A percentile compares a stretch with the other conserved stretches of the same genome.
These are phyloP conservation scores for Plasmodium billcollinsi DNA, from an alignment of 169 alveolate species.

Conservation along the genomic window DNA sequence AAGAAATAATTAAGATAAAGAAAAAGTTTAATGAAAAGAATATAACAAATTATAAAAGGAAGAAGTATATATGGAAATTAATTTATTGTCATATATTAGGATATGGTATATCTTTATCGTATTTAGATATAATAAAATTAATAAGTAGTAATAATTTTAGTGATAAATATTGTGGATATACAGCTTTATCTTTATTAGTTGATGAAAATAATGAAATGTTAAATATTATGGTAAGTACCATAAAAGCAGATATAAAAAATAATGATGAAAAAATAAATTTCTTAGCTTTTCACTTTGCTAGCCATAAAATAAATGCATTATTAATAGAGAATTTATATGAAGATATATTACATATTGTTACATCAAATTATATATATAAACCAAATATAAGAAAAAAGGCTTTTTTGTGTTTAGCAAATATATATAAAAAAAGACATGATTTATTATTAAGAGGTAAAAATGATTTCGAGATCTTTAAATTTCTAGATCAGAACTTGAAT, in stretches of 20 bases:
- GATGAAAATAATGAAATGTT: slow-evolving; percentile 87
- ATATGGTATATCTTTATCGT: slow-evolving; percentile 95
- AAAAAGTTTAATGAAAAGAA: slow-evolving; percentile 89
- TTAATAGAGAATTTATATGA: slow-evolving; percentile 84
- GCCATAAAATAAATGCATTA: slow-evolving; percentile 86
- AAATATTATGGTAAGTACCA: slow-evolving; percentile 80
- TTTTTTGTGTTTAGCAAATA: slow-evolving; percentile 85
- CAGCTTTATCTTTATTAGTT: slow-evolving; percentile 93
- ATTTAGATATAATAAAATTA: slow-evolving; percentile 92
- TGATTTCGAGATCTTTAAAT: slow-evolving; percentile 75
- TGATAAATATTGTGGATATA: slow-evolving; percentile 96
- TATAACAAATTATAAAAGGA: slow-evolving; percentile 94
- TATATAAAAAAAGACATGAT: slow-evolving; percentile 76
- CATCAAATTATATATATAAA: slow-evolving; percentile 76
- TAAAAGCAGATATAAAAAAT: slow-evolving; percentile 78
- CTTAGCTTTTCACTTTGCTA: slow-evolving; percentile 88
- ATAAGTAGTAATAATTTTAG: slow-evolving; percentile 92
- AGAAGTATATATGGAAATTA: slow-evolving; percentile 96
- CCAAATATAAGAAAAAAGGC: slow-evolving; percentile 86
- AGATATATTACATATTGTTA: slow-evolving; percentile 82
- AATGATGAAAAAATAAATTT: slow-evolving; percentile 82
- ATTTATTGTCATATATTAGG: slow-evolving; percentile 96
- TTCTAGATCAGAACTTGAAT: slow-evolving; percentile 69
- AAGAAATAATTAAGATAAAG: slow-evolving; percentile 96
- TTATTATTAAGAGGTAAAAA: slow-evolving; percentile 71